phyloP scores from a whole-genome alignment of 2,329 filamentous ascomycete genomes.

The Fusarium acutatum region DNA sequence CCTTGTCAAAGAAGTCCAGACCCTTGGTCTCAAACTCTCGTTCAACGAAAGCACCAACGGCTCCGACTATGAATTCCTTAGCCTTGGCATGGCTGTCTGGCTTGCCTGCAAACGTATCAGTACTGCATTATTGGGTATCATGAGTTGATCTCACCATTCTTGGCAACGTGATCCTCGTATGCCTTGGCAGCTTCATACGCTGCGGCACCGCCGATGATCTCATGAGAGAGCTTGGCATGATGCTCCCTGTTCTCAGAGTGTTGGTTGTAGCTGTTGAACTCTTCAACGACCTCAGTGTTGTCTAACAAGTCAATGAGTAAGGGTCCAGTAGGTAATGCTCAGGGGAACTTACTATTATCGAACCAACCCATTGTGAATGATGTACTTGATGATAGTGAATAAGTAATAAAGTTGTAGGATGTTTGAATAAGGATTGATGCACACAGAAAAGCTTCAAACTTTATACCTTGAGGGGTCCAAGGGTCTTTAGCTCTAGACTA shows the following conservation, averaged over 20 bases:
- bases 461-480: conserved; percentile 8
- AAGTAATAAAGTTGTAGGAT: background rate
- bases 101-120: background rate
- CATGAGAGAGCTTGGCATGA: conserved; percentile 45
- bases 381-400: background rate
- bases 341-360: background rate
- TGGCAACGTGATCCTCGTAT: conserved; percentile 42
- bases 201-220: conserved; percentile 44
- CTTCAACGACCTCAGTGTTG: conserved; percentile 17
- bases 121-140: too few species aligned
- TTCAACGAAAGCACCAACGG: conserved; percentile 45
- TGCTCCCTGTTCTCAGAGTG: conserved; percentile 19
- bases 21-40: conserved; percentile 45
- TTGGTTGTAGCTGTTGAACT: conserved; percentile 39
- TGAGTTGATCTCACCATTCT: conserved; percentile 29
- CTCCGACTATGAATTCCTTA: conserved; percentile 43
- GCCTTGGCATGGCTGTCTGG: conserved; percentile 42
- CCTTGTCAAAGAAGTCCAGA: conserved; percentile 40
- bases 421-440: background rate
- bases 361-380: conserved; percentile 27
- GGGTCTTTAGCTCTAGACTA: too few species aligned
- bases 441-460: background rate
- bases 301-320: conserved; percentile 12
- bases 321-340: accelerated
- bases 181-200: conserved; percentile 45